phyloP scores from a whole-genome alignment of 106 monocot genomes.

The Apostasia ramifera region DNA sequence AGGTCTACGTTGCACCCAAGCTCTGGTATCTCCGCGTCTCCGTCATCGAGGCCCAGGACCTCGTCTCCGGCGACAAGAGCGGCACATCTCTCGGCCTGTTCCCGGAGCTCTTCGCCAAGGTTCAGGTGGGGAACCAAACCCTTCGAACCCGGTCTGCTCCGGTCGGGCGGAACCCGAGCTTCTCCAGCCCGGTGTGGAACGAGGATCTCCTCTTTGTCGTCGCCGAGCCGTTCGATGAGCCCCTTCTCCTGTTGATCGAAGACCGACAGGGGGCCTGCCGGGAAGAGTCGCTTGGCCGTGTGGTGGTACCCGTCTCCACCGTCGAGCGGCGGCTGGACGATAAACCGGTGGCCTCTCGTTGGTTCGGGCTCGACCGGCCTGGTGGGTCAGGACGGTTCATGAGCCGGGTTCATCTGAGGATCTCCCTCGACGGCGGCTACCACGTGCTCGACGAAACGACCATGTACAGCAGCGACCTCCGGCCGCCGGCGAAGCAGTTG shows the following conservation, averaged over 20 bases:
- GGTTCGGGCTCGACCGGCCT: conserved; percentile 46
- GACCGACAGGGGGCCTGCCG: conserved; percentile 36
- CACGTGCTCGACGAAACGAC: conserved; percentile 77
- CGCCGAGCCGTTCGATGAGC: conserved; percentile 77
- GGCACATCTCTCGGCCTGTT: conserved; percentile 17
- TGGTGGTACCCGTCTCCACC: conserved; percentile 26
- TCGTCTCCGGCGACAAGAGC: conserved; percentile 26
- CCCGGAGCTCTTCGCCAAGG: conserved; percentile 54
- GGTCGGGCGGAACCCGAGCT: conserved; percentile 16
- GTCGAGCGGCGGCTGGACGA: conserved; percentile 42
- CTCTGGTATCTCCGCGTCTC: conserved; percentile 76
- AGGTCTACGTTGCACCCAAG: conserved; percentile 76
- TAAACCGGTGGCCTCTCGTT: conserved; percentile 32
- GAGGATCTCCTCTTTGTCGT: conserved; percentile 79
- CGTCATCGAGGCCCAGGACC: conserved; percentile 64
- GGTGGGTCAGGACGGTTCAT: conserved; percentile 18
- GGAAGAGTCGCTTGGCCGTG: conserved; percentile 43
- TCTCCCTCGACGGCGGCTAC: conserved; percentile 72
- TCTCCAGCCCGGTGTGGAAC: conserved; percentile 46
- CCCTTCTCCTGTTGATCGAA: conserved; percentile 34
- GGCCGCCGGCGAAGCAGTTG: conserved; percentile 60
- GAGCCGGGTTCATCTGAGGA: conserved; percentile 49
- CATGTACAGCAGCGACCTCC: conserved; percentile 56
- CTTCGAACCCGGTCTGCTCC: conserved; percentile 39
- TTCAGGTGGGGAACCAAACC: conserved; percentile 46